Conservation (phyloP, 768 basidiomycete genomes). For the Vararia minispora region DNA sequence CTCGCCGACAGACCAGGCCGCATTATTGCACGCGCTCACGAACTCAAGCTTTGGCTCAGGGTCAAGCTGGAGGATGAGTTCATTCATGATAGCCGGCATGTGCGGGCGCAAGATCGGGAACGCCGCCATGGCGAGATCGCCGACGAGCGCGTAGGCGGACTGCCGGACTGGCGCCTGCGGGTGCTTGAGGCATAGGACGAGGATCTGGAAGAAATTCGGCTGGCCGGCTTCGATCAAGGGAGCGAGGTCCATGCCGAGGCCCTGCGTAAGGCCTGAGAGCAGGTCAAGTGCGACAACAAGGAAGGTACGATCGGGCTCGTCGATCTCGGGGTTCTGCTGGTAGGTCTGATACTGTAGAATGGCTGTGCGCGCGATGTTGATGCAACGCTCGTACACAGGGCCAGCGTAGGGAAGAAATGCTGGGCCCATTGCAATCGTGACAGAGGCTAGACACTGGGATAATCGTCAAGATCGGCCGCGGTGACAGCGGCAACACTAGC, state of each 20-base stretch:
- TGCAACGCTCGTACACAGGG: conserved; percentile 89
- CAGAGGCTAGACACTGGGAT: conserved; percentile 88
- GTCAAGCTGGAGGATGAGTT: conserved; percentile 82
- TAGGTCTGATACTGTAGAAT: conserved; percentile 80
- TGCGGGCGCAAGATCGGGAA: conserved; percentile 77
- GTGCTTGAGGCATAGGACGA: conserved; percentile 88
- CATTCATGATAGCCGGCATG: conserved; percentile 82
- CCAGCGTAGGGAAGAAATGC: conserved; percentile 83
- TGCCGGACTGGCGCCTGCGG: conserved; percentile 93
- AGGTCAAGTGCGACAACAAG: conserved; percentile 97
- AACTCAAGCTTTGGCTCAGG: conserved; percentile 91
- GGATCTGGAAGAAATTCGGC: conserved; percentile 70
- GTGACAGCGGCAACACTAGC: too few relatives aligned
- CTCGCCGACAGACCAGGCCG: conserved; percentile 99
- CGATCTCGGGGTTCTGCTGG: conserved; percentile 80
- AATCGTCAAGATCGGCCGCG: background rate
- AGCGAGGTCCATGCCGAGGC: conserved; percentile 71
- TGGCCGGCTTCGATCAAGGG: conserved; percentile 55
- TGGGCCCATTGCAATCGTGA: conserved; percentile 89
- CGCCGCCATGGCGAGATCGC: conserved; percentile 95
- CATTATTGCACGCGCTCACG: conserved; percentile 96
- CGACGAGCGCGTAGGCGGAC: conserved; percentile 95
- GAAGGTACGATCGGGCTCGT: conserved; percentile 96
- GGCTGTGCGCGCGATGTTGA: conserved; percentile 70
- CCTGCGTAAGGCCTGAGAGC: conserved; percentile 91